These are phyloP conservation scores for Suillus variegatus DNA, from an alignment of 768 basidiomycete genomes.

Conservation along the genomic window DNA sequence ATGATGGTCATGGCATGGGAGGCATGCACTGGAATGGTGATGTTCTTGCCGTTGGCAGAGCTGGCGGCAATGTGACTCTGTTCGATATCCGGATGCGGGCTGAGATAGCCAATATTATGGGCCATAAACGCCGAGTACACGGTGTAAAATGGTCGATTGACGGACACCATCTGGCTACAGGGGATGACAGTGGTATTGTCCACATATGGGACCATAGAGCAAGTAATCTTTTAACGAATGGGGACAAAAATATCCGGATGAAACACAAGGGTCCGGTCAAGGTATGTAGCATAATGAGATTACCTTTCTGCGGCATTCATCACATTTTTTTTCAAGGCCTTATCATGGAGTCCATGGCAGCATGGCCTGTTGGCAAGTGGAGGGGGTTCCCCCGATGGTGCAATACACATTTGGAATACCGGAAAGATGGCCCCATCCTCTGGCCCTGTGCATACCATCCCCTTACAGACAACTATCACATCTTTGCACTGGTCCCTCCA, in stretches of 20 bases:
- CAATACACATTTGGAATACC: slow-evolving; percentile 53
- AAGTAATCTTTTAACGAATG: slow-evolving; percentile 29
- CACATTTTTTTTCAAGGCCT: slow-evolving; percentile 43
- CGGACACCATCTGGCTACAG: slow-evolving; percentile 40
- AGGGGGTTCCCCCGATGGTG: slow-evolving; percentile 63
- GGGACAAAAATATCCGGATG: slow-evolving; percentile 38
- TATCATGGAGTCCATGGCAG: slow-evolving; percentile 80
- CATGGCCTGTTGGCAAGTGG: slow-evolving; percentile 66
- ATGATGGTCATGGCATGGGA: slow-evolving; percentile 35
- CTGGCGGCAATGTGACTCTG: slow-evolving; percentile 39
- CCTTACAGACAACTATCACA: slow-evolving; percentile 52
- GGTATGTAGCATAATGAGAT: slow-evolving; percentile 23
- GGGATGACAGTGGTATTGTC: slow-evolving; percentile 42
- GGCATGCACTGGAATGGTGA: slow-evolving; percentile 42
- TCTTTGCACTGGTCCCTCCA: slow-evolving; percentile 73
- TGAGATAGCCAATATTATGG: slow-evolving; percentile 28
- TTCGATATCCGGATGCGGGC: slow-evolving; percentile 37
- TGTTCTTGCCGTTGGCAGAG: slow-evolving; percentile 40
- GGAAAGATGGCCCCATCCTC: slow-evolving; percentile 42
- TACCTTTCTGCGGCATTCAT: not conserved
- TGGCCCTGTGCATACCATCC: slow-evolving; percentile 48
- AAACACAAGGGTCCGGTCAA: slow-evolving; percentile 47
- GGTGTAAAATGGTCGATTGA: slow-evolving; percentile 44
- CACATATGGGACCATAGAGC: slow-evolving; percentile 47
- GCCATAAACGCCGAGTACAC: slow-evolving; percentile 37